Evolutionary conservation across 75 land plant genomes (phyloP), one percentile per base, ranked within the genome.

Genomic region (Picea sitchensis): DNA sequence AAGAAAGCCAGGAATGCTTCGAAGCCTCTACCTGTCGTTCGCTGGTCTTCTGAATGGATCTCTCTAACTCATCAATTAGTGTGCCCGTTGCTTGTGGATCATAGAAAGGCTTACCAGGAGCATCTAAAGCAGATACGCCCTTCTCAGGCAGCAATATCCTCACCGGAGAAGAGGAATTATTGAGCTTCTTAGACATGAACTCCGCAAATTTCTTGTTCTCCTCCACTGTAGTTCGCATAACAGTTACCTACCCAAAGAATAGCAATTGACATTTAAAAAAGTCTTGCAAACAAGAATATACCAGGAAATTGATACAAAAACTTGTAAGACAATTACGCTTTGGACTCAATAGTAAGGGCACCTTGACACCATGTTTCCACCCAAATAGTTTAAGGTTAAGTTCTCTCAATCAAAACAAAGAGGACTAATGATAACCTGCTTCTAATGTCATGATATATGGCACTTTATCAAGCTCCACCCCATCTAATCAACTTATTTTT

Each of bases 101-200:
- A 86, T 88, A 90, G 78, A 97, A 97, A 31, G 99, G 90, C 80
- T 86, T 95, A 34, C 91, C 96, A 58, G 83, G 86, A 68, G 88
- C 88, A 90, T 97, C 99, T 44, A 97, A 84, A 56, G 93, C 98
- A 78, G 99, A 97, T 36, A 97, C 80, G 72, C 99, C 99, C 78
- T 93, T 95, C 79, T 91, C 80, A 65, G 99, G 99, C 54, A 95
- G 77, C 81, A 96, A 88, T 59, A 97, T 81, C 69, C 85, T 79
- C 54, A 97, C 83, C 78, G 86, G 91, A 73, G 91, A 86, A 63
- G 89, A 80, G 72, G 96, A 90, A 44, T 80, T 80, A 73, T 95
- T 97, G 78, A 97, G 51, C 73, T 94, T 92, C 47, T 88, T 81
- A 4, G 99, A 92, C 61, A 97, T 95, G 73, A 97, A 97, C 51